These are phyloP conservation scores for Firmiana major DNA, from an alignment of 345 rosid genomes.

Conservation along the genomic window DNA sequence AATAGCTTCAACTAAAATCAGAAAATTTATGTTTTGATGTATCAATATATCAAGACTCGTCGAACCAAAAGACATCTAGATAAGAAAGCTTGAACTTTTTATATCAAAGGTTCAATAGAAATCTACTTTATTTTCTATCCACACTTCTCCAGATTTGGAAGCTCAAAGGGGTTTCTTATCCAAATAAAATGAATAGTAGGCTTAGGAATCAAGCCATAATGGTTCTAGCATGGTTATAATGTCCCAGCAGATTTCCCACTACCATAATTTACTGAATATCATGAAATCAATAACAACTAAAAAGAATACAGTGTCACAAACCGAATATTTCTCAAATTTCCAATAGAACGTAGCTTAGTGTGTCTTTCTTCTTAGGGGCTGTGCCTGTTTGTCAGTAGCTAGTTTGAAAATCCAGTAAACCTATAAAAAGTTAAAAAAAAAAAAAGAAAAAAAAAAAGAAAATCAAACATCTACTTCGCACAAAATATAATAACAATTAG, in stretches of 20 bases:
- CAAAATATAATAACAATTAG: background rate
- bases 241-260: background rate
- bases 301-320: background rate
- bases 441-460: background rate
- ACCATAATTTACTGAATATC: background rate
- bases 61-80: background rate
- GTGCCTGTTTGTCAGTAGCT: constrained; percentile 9
- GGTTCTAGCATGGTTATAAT: too few species aligned
- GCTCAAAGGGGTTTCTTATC: background rate
- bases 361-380: constrained; percentile 38
- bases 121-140: background rate
- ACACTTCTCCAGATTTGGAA: background rate
- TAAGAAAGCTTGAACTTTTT: background rate
- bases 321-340: constrained; percentile 1
- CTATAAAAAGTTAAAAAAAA: background rate
- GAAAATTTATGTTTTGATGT: background rate
- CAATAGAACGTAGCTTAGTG: constrained; percentile 31
- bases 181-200: background rate
- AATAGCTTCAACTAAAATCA: background rate
- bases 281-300: background rate
- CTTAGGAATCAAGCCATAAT: too few species aligned
- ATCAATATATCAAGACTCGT: background rate
- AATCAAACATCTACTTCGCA: background rate
- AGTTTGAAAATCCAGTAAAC: constrained; percentile 18
- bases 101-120: background rate